Evolutionary conservation across 495 filamentous ascomycete species (phyloP).

Genomic region (Immersiella caudata): DNA sequence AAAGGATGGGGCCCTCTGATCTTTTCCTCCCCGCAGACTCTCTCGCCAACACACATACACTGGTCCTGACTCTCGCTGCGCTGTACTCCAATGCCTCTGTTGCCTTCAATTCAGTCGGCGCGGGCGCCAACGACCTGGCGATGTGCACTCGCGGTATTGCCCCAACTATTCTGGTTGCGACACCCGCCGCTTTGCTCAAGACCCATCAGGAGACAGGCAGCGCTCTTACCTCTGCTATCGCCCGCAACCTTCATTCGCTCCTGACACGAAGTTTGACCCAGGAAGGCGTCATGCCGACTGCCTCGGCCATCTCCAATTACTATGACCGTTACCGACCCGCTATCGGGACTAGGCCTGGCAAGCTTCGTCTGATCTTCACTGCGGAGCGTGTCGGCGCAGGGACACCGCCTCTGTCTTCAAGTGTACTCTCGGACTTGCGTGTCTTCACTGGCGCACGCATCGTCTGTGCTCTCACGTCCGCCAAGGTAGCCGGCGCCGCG

Average conservation of each 20-base stretch:
- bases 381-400: slow-evolving; percentile 59
- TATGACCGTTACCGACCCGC: slow-evolving; percentile 61
- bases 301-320: slow-evolving; percentile 63
- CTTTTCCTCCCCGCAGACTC: slow-evolving; percentile 87
- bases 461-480: slow-evolving; percentile 81
- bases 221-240: slow-evolving; percentile 52
- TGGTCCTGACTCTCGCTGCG: slow-evolving; percentile 78
- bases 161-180: slow-evolving; percentile 83
- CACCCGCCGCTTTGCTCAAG: slow-evolving; percentile 69
- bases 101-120: slow-evolving; percentile 85
- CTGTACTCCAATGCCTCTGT: slow-evolving; percentile 82
- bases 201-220: slow-evolving; percentile 58
- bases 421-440: slow-evolving; percentile 75
- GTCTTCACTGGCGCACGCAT: slow-evolving; percentile 78
- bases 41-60: slow-evolving; percentile 74
- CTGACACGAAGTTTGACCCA: slow-evolving; percentile 67
- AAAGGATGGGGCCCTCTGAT: slow-evolving; percentile 73
- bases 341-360: slow-evolving; percentile 67
- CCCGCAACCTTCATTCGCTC: slow-evolving; percentile 60
- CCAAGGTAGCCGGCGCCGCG: slow-evolving; percentile 82
- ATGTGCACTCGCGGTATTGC: slow-evolving; percentile 71
- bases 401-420: slow-evolving; percentile 60
- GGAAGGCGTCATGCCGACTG: slow-evolving; percentile 71
- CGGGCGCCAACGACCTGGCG: slow-evolving; percentile 66
- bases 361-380: slow-evolving; percentile 73